A percentile compares a stretch with the other conserved stretches of the same genome.
Conservation (phyloP, 2,329 filamentous ascomycete genomes). For the Pseudocercospora musae region DNA sequence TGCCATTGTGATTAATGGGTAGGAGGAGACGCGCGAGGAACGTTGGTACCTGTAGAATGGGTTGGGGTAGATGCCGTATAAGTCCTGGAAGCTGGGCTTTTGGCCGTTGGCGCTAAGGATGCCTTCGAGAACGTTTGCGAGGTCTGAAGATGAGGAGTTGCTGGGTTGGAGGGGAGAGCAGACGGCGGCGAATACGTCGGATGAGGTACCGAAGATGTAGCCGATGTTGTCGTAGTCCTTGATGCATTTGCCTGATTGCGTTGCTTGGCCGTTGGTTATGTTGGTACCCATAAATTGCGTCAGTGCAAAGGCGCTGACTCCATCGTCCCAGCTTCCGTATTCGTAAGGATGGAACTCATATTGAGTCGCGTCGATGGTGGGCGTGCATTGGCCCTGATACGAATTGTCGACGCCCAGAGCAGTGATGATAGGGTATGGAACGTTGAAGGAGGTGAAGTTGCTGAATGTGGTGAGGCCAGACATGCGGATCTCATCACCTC, state of each 20-base stretch:
- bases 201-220: constrained; percentile 47
- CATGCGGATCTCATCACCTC: constrained; percentile 38
- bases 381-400: constrained; percentile 38
- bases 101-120: constrained; percentile 29
- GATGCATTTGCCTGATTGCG: constrained; percentile 43
- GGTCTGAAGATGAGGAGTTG: constrained; percentile 15
- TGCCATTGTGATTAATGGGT: constrained; percentile 45
- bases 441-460: constrained; percentile 42
- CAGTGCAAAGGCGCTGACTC: constrained; percentile 58
- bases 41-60: constrained; percentile 53
- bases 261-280: constrained; percentile 50
- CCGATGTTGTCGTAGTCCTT: constrained; percentile 49
- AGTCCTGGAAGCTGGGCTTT: constrained; percentile 33
- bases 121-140: constrained; percentile 23
- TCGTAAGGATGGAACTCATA: constrained; percentile 67
- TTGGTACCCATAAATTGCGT: constrained; percentile 60
- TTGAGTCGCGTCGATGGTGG: constrained; percentile 53
- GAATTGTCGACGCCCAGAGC: constrained; percentile 38
- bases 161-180: constrained; percentile 26
- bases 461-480: constrained; percentile 35
- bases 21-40: constrained; percentile 41
- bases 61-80: constrained; percentile 58
- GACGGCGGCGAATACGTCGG: constrained; percentile 39
- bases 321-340: constrained; percentile 62
- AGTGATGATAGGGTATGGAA: constrained; percentile 48